These are phyloP conservation scores for Endocarpon pusillum DNA, from an alignment of 495 filamentous ascomycete genomes.

Conservation along the genomic window DNA sequence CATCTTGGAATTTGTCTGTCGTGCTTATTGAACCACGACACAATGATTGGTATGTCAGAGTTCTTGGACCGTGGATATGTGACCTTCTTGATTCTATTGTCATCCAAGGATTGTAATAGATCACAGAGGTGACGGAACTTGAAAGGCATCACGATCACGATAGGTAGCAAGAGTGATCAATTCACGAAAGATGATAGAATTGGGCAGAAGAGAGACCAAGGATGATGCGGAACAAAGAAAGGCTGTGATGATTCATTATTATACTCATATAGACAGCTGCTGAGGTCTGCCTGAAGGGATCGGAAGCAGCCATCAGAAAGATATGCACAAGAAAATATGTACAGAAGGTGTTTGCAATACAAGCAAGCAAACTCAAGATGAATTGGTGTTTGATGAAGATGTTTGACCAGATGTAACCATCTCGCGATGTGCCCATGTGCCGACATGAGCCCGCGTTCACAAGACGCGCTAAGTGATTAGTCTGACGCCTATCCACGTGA, in stretches of 20 bases:
- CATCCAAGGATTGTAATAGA: constrained; percentile 37
- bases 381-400: too few species aligned
- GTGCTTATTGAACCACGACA: constrained; percentile 46
- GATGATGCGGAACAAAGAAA: not conserved
- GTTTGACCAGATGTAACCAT: too few species aligned
- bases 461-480: constrained; percentile 1
- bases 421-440: not conserved
- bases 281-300: not conserved
- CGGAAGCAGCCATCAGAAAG: not conserved
- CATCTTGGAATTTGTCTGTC: constrained; percentile 30
- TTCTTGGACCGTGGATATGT: constrained; percentile 16
- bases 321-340: not conserved
- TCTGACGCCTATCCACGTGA: too few species aligned
- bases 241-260: not conserved
- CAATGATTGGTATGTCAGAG: constrained; percentile 22
- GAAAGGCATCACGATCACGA: constrained; percentile 34
- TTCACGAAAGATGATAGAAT: too few species aligned
- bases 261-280: not conserved
- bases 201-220: too few species aligned
- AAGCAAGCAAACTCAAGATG: not conserved
- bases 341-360: not conserved
- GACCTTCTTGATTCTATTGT: constrained; percentile 22
- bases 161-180: not conserved
- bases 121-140: constrained; percentile 43
- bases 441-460: not conserved